A percentile compares a stretch with the other conserved stretches of the same genome.
phyloP scores from a whole-genome alignment of 2,329 filamentous ascomycete genomes.

The Harringtonia aguacate region DNA sequence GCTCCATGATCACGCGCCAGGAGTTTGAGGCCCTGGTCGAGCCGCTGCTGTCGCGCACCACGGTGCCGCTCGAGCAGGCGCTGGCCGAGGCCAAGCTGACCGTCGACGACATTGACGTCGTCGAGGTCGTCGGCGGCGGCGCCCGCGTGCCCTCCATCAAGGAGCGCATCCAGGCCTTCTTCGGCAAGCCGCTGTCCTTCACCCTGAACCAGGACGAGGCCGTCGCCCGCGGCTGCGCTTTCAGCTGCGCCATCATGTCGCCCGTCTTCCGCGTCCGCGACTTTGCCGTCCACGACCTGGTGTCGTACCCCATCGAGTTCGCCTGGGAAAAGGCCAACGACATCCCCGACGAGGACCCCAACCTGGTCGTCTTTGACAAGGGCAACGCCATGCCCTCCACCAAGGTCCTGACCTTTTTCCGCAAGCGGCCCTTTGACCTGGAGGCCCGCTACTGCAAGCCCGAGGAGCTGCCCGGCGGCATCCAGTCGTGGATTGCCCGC shows the following conservation, averaged over 20 bases:
- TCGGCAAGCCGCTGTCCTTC: slow-evolving; percentile 85
- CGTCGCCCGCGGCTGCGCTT: slow-evolving; percentile 87
- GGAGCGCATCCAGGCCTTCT: slow-evolving; percentile 80
- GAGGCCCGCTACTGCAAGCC: slow-evolving; percentile 90
- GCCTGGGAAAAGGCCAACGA: slow-evolving; percentile 97
- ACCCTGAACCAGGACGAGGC: slow-evolving; percentile 98
- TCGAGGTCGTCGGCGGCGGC: slow-evolving; percentile 91
- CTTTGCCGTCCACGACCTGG: slow-evolving; percentile 94
- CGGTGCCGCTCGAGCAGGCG: slow-evolving; percentile 74
- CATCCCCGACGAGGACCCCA: slow-evolving; percentile 97
- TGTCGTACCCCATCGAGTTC: slow-evolving; percentile 97
- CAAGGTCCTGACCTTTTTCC: slow-evolving; percentile 98
- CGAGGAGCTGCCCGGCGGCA: slow-evolving; percentile 76
- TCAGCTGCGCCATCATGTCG: slow-evolving; percentile 94
- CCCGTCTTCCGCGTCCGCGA: slow-evolving; percentile 97
- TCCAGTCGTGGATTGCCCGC: slow-evolving; percentile 88
- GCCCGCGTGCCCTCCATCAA: slow-evolving; percentile 92
- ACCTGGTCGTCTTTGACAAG: slow-evolving; percentile 92
- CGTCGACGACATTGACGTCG: slow-evolving; percentile 80
- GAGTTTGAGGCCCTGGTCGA: slow-evolving; percentile 87
- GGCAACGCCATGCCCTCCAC: slow-evolving; percentile 96
- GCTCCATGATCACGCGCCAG: slow-evolving; percentile 79
- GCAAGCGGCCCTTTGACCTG: slow-evolving; percentile 92
- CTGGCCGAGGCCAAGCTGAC: slow-evolving; percentile 88
- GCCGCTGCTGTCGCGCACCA: slow-evolving; percentile 66